Evolutionary conservation across 2,329 filamentous ascomycete genomes (phyloP).

Genomic region (Cladosporium sp.): DNA sequence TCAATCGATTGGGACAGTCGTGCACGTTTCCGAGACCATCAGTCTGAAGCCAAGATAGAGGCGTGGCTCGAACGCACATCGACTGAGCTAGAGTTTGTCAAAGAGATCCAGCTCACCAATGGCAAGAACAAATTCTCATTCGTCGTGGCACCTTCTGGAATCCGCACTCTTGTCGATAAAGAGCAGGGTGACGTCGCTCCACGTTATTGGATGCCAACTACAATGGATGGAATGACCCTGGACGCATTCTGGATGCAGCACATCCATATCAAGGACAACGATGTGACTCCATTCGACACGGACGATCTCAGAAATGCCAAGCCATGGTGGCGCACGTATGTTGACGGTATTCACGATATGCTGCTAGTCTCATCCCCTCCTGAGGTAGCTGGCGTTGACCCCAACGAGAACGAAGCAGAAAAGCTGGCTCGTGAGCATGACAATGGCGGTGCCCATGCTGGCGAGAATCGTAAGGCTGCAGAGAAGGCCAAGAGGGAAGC

Average conservation of each 20-base stretch:
- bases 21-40: constrained; percentile 23
- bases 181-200: constrained; percentile 16
- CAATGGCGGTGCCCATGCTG: constrained; percentile 21
- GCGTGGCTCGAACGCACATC: constrained; percentile 22
- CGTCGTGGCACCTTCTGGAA: background rate
- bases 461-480: constrained; percentile 22
- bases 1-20: constrained; percentile 44
- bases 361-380: constrained; percentile 17
- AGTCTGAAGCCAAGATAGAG: constrained; percentile 24
- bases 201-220: constrained; percentile 28
- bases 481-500: constrained; percentile 25
- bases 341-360: constrained; percentile 11
- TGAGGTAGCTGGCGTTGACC: constrained; percentile 23
- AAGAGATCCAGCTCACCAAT: background rate
- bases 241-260: constrained; percentile 28
- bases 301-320: constrained; percentile 21
- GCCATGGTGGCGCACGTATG: constrained; percentile 32
- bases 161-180: background rate
- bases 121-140: background rate
- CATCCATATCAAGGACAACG: constrained; percentile 12
- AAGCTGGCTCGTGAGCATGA: constrained; percentile 23
- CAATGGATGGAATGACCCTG: constrained; percentile 19
- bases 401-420: constrained; percentile 25
- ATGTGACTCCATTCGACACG: constrained; percentile 19
- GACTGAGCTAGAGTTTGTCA: background rate